Base-by-base conservation (phyloP, 108 stramenopile species). In the Tribonema minus region DNA sequence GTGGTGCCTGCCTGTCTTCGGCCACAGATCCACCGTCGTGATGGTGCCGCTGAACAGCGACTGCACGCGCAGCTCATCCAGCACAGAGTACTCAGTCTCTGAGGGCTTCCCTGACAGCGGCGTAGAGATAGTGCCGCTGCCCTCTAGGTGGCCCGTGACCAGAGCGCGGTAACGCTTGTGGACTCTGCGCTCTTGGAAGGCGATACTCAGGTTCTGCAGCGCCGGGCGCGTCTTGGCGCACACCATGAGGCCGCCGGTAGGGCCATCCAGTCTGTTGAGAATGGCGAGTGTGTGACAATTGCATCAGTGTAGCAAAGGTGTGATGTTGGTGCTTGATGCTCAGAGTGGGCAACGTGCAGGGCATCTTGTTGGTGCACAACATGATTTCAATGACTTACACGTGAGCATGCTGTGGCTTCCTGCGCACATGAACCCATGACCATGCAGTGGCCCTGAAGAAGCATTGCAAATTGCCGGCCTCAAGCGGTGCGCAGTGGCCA, bases 181-280 rank as follows among this genome's bases (percentile, higher is more conserved):
- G n/a, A 84, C 72, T 34, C 36, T 27, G 1, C 80, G 71, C 1
- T 72, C 31, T 35, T 68, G 39, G 20, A 84, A 84, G 20, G 80
- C 65, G 9, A 7, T 20, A 54, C 15, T 15, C 46, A 54, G 9
- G 9, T 9, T 20, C 20, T 54, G 46, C 33, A 81, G 79, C 20
- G 79, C 79, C 0, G 72, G 71, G 1, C 69, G 62, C 31, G 80
- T 82, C 75, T 84, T 84, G 31, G 67, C 64, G 59, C 83, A 84
- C 27, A 84, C 26, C 9, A 84, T 30, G 36, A 84, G 35, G 15
- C 83, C 83, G 9, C 83, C 83, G 9, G 83, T 84, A 26, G 77
- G 36, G 30, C 33, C 67, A 32, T 84, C 83, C n/a, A 84, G 80
- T 5, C 83, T 72, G 61, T 82, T 78, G 69, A n/a, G n/a, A n/a